Evolutionary conservation across 106 monocot genomes (phyloP), one percentile per base, ranked within the genome.

Genomic region (Phalaenopsis aphrodite): DNA sequence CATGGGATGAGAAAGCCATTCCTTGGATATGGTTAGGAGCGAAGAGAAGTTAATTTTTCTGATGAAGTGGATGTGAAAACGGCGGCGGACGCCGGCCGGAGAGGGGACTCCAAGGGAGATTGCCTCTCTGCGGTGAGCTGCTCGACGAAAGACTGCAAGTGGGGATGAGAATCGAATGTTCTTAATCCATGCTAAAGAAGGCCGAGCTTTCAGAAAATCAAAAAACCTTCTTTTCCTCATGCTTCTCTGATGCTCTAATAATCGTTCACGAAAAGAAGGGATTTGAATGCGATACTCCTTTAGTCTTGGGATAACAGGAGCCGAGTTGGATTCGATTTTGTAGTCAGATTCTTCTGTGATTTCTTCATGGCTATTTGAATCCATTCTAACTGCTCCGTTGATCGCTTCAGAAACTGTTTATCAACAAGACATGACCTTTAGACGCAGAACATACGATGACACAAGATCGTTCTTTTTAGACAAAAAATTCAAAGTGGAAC

Each of bases 1-100:
- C 88, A 87, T 85, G 15, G 91, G 91, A 66, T 91, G 42, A 73
- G 77, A 85, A 16, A 88, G 81, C 91, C 91, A 91, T 55, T 79
- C 76, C 77, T 88, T 91, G 67, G 78, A 84, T 30, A 81, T 18
- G 77, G 56, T 81, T 23, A 46, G 19, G 5, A 85, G 23, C 17
- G 81, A 85, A 11, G 57, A 24, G 77, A 76, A 85, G 5, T 85
- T 67, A 42, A 77, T 85, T 56, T 77, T 85, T 56, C 42, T 69
- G 12, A 72, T 15, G 56, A 79, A 83, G 23, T 73, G 78, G 73
- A 87, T 61, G 1, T 77, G 78, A 49, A 81, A 78, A 14, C 75
- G 79, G 15, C 65, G 84, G 16, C 82, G 74, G 42, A 86, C 80
- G 17, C 86, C 86, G 2, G 76, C 86, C 4, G 86, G 82, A 11